Evolutionary conservation across 257 asterid genomes (phyloP).

Genomic region (Anisodus acutangulus): DNA sequence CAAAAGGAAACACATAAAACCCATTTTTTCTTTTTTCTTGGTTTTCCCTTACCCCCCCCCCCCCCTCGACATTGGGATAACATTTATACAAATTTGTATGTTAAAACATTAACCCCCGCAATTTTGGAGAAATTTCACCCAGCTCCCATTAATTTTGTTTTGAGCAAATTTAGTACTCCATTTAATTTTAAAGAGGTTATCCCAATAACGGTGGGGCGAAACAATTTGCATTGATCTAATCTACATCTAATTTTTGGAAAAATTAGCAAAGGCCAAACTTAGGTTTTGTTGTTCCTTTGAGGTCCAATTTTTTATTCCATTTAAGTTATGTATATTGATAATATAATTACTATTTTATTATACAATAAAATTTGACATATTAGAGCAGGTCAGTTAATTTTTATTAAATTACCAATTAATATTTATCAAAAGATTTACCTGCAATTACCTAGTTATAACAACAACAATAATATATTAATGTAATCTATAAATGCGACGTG

Average conservation of each 20-base stretch:
- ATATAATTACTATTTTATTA: background rate
- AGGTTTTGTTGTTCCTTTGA: background rate
- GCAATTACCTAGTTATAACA: background rate
- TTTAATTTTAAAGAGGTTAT: constrained; percentile 7
- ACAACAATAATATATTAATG: too few species aligned
- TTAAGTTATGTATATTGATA: background rate
- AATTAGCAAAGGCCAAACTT: too few species aligned
- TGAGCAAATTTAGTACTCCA: background rate
- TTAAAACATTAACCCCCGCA: background rate
- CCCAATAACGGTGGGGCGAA: too few species aligned
- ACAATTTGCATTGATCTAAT: too few species aligned
- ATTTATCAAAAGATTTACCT: background rate
- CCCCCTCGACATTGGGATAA: background rate
- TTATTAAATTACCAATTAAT: background rate
- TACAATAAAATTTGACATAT: background rate
- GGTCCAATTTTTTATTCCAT: background rate
- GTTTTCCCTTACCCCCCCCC: background rate
- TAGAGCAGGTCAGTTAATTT: background rate
- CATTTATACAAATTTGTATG: background rate
- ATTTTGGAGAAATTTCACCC: background rate
- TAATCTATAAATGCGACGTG: too few species aligned
- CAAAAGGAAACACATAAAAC: background rate
- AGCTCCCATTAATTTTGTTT: background rate
- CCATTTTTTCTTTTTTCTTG: background rate
- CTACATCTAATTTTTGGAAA: background rate